Base-by-base conservation (phyloP, 78 protist species). In the Dictyostelium discoideum region DNA sequence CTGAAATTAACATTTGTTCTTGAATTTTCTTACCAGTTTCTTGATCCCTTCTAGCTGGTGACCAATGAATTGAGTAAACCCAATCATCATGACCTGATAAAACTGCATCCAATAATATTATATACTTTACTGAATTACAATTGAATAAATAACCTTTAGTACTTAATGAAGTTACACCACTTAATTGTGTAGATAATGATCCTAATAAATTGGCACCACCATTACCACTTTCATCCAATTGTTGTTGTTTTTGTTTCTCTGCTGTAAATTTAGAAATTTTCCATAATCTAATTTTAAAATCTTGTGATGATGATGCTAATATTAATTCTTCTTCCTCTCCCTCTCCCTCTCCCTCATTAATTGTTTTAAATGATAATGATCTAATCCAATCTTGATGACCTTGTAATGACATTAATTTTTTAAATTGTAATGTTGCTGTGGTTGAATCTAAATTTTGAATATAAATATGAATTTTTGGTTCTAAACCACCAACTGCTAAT, bases 301-400 rank as follows among this genome's bases (percentile, higher is more conserved):
- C 97, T 82, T 94, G 97, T 48, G 87, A 82, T 32, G 92, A 94
- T 16, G 92, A 86, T 5, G 97, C 97, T n/a, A 94, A 74, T 9
- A 94, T 11, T 22, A 86, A 29, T 29, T 84, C 60, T 37, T 73
- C 92, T 2, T 46, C 74, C 11, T 67, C 65, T 7, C 32, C 3
- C 3, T 20, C 20, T 3, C 20, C 20, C 0, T 60, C 3, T 5
- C 18, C 20, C 3, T 60, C 18, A 14, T 1, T 11, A 5, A 29
- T 16, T 3, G 65, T 46, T 20, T 82, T 81, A 81, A 94, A 81
- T 50, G 86, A 84, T 8, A 94, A 72, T 26, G 65, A 67, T 57
- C 85, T 48, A 5, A 94, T 82, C 97, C 97, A 94, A 87, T 94
- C 97, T 46, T 94, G 95, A 85, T 94, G 97, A 24, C 97, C 97